Evolutionary conservation across 192 early-diverging fungal genomes (phyloP), one percentile per base, ranked within the genome.

Genomic region (Backusella sp.): DNA sequence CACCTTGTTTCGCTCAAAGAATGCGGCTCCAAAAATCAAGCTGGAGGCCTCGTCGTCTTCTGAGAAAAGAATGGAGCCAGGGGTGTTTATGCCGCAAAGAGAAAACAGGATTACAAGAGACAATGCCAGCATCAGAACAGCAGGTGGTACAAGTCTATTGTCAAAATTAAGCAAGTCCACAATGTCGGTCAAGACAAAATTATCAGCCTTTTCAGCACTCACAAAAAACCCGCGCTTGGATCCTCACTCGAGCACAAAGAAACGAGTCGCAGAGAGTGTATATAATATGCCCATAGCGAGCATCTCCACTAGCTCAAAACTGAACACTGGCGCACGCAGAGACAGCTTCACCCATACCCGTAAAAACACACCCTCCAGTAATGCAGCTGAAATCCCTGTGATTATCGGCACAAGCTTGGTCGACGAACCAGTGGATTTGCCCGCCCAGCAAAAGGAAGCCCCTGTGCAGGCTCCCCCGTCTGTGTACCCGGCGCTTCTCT

Each of bases 401-500:
- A 62, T 72, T 42, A 65, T 14, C 26, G 53, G 76, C n/a, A 32
- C 56, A 62, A 62, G 1, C 17, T 42, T 67, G 32, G 30, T 66
- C 1, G 66, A 69, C 6, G 74, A 76, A 35, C 49, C 69, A 6
- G n/a, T 6, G 5, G 23, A 37, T 52, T 35, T 68, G 0, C 23
- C 56, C 32, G 36, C 49, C 42, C 17, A 17, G 17, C 17, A 17
- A 23, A 76, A 75, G 21, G 74, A 79, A 37, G 14, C 39, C 1
- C 34, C 56, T 62, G 1, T 8, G 11, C 2, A 11, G 4, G 23
- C 12, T 5, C 82, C 86, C 49, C 11, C 14, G 2, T 85, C 90
- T 42, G 92, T 94, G 41, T 92, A 94, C 59, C 91, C 91, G 0
- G 94, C 92, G 2, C 80, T 95, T 73, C 84, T 95, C 6, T 92